Percentiles rank a stretch among this genome's conserved stretches.
These are phyloP conservation scores for Scedosporium apiospermum DNA, from an alignment of 2,329 filamentous ascomycete genomes.

Conservation along the genomic window DNA sequence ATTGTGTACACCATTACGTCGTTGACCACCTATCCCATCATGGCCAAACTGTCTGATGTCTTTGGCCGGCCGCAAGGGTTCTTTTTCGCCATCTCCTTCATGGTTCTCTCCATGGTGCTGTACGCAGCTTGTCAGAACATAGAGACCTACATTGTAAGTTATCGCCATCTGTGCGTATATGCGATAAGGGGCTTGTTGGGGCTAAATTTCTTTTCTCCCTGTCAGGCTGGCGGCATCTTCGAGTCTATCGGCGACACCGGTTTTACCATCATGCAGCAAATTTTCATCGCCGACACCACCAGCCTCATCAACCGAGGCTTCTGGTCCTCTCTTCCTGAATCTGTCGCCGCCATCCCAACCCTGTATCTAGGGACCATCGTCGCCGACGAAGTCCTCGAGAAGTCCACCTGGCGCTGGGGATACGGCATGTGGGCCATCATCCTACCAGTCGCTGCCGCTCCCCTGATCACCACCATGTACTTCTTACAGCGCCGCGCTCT, in stretches of 20 bases:
- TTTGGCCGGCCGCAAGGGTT: conserved; percentile 49
- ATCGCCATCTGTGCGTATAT: too few species aligned
- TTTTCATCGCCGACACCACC: conserved; percentile 55
- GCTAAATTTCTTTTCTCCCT: neutral
- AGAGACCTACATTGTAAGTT: conserved; percentile 36
- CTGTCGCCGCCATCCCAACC: conserved; percentile 21
- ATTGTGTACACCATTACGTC: conserved; percentile 37
- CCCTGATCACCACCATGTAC: conserved; percentile 21
- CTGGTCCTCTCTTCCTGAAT: conserved; percentile 48
- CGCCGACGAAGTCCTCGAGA: conserved; percentile 22
- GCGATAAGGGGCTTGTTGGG: neutral
- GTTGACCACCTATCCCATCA: conserved; percentile 46
- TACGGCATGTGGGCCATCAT: conserved; percentile 31
- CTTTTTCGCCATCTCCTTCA: conserved; percentile 20
- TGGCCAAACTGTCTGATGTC: conserved; percentile 50
- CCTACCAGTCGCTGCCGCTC: conserved; percentile 21
- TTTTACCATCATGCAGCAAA: conserved; percentile 23
- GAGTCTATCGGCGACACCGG: conserved; percentile 44
- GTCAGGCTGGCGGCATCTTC: conserved; percentile 42
- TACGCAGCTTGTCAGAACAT: conserved; percentile 47
- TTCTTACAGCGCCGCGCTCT: conserved; percentile 20
- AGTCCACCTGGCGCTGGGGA: conserved; percentile 31
- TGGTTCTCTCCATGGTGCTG: conserved; percentile 38
- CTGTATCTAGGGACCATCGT: conserved; percentile 22
- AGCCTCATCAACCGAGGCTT: conserved; percentile 51